Conservation (phyloP, 176 grass and related monocot species). For the Zoysia japonica region DNA sequence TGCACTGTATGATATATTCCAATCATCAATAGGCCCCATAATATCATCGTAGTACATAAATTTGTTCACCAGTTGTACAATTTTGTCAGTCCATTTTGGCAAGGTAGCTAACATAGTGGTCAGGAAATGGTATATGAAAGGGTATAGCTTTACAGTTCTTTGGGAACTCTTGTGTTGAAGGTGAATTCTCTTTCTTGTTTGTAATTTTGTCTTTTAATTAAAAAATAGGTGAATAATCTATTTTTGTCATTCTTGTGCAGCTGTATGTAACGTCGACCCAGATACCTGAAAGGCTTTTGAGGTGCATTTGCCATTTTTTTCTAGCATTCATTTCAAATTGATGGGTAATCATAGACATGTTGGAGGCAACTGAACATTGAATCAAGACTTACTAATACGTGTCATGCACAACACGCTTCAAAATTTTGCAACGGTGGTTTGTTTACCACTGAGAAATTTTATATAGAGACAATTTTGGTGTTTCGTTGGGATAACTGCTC, state of each 20-base stretch:
- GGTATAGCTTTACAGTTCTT: conserved; percentile 40
- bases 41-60: conserved; percentile 52
- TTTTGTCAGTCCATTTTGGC: conserved; percentile 37
- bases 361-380: conserved; percentile 11
- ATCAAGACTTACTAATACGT: conserved; percentile 4
- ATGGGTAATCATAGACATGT: conserved; percentile 20
- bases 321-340: conserved; percentile 41
- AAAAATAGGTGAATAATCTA: conserved; percentile 29
- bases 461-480: conserved; percentile 22
- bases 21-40: conserved; percentile 76
- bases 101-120: conserved; percentile 38
- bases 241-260: conserved; percentile 39
- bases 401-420: conserved; percentile 20
- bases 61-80: conserved; percentile 41
- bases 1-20: conserved; percentile 79
- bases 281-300: conserved; percentile 31
- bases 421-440: conserved; percentile 16
- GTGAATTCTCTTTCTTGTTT: conserved; percentile 37
- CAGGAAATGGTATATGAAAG: conserved; percentile 32
- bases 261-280: conserved; percentile 28
- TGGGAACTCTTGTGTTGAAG: conserved; percentile 36
- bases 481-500: neutral
- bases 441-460: conserved; percentile 22
- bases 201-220: conserved; percentile 8
- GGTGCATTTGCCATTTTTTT: conserved; percentile 41